Base-by-base conservation (phyloP, 2,329 filamentous ascomycete species). In the Botryosphaeria agaves region DNA sequence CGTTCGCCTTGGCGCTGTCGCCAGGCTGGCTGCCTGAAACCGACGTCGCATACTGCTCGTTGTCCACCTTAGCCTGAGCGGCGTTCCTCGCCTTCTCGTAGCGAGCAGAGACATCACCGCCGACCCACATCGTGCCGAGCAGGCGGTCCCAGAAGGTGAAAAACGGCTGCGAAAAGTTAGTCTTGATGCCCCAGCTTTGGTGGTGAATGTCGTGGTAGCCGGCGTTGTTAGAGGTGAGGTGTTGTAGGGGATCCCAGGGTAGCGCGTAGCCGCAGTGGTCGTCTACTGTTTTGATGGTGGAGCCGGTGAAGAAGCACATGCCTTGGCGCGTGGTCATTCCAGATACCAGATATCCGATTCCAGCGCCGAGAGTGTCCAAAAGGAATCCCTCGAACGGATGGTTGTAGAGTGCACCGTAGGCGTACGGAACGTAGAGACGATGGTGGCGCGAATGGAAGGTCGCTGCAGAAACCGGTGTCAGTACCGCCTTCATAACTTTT, bases 161-260 rank as follows among this genome's bases (percentile, higher is more conserved):
- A 59, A 85, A 91, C 3, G 82, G 82, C 55, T 91, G 82, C 4
- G 76, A 78, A 53, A 83, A 91, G 57, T 91, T 91, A 39, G 77
- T 80, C 68, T 95, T 98, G 66, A 98, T 93, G 34, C 89, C 89
- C 85, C 87, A 95, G 55, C 81, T 91, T 57, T 98, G 89, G 58
- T 98, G 89, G 56, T 98, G 89, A 35, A 98, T 87, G 48, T 98
- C 89, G 49, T 98, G 89, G 55, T 95, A 98, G 20, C 76, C 77
- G 16, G 89, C 87, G 43, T 95, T 94, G 64, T 98, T 95, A 51
- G 79, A 79, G 26, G 85, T 92, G 36, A 95, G 66, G 48, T 78
- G 75, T 63, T 94, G 85, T 32, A 95, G 63, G 2, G 87, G 87
- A 52, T 98, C 89, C 72, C 79, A 95, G 1, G 89, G 89, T 37